Evolutionary conservation across 495 filamentous ascomycete genomes (phyloP).

Genomic region (Viridothelium virens): DNA sequence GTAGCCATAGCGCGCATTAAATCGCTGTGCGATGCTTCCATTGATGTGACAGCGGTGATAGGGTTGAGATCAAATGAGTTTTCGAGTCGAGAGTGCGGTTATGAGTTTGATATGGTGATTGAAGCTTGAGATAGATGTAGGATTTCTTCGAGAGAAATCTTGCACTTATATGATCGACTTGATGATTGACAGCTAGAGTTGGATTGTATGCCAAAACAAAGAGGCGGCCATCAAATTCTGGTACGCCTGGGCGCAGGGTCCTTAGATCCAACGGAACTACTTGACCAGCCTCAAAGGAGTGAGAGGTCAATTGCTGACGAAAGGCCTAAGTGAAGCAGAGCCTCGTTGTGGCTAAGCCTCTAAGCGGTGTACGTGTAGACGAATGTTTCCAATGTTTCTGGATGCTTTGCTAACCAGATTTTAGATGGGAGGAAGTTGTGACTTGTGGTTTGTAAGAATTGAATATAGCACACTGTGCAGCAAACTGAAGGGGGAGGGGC

Average conservation of each 20-base stretch:
- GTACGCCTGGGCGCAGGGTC: neutral
- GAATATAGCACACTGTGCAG: neutral
- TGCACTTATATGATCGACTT: neutral
- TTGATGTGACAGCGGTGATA: neutral
- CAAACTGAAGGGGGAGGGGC: neutral
- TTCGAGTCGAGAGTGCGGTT: no score
- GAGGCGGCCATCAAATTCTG: no score
- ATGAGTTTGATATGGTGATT: no score
- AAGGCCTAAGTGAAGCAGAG: neutral
- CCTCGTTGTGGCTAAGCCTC: neutral
- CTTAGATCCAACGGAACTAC: neutral
- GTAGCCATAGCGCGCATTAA: constrained; percentile 34
- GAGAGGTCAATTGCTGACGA: constrained; percentile 2
- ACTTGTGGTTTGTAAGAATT: neutral
- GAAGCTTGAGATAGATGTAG: neutral
- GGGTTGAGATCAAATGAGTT: neutral
- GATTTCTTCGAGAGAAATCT: neutral
- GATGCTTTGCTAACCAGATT: no score
- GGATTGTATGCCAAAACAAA: no score
- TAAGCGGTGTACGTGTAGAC: neutral
- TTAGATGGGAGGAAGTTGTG: no score
- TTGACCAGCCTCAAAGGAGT: neutral
- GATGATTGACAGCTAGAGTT: neutral
- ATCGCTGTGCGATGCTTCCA: constrained; percentile 27
- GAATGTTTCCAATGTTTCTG: no score